Base-by-base conservation (phyloP, 768 basidiomycete species). In the Bullera alba region DNA sequence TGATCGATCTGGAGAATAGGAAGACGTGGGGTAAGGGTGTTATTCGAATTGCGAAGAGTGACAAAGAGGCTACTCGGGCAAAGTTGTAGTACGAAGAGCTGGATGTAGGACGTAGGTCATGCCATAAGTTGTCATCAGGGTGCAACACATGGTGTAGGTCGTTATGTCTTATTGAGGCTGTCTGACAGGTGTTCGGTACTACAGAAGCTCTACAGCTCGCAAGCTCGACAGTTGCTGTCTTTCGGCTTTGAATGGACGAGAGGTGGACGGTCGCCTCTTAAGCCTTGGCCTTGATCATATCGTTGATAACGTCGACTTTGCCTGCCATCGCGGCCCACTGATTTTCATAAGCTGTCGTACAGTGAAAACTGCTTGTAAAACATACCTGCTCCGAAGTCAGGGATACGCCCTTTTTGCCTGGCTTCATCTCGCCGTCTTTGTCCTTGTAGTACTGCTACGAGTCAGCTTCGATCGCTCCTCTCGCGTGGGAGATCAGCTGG, bases 21-120 rank as follows among this genome's bases (percentile, higher is more conserved):
- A 80, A 87, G 73, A 92, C 90, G 4, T 97, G 90, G 87, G 93
- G 93, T 0, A 96, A 96, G 67, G 86, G 78, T 0, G 76, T 92
- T 22, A 79, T 87, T 6, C 77, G 76, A 43, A 70, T 97, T 12
- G n/a, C n/a, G n/a, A 61, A 57, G 23, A 37, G 59, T 42, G 51
- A 58, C 35, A 48, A 56, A 21, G 39, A 25, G 37, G 17, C n/a
- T 5, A 10, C 14, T 30, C 46, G 34, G 21, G 51, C 54, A 22
- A 61, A 56, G 51, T n/a, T n/a, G n/a, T n/a, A n/a, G n/a, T n/a
- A n/a, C n/a, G n/a, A n/a, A n/a, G n/a, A n/a, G n/a, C n/a, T n/a
- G n/a, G n/a, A n/a, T n/a, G n/a, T n/a, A n/a, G n/a, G n/a, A n/a
- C n/a, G n/a, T n/a, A n/a, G n/a, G n/a, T n/a, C n/a, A n/a, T n/a